phyloP scores from a whole-genome alignment of 1,139 yeast genomes.

The Candida sanyaensis region DNA sequence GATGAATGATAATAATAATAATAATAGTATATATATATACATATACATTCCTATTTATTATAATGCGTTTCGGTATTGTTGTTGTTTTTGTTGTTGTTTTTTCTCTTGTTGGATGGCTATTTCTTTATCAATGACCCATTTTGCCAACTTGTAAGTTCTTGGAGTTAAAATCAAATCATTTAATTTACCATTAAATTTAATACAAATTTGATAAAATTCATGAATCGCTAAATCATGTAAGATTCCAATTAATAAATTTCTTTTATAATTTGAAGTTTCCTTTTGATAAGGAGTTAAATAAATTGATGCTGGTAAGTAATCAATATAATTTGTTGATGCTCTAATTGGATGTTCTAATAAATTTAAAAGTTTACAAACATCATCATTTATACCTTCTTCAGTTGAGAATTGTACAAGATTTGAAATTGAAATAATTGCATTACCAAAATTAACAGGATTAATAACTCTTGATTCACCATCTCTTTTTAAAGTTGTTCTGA shows the following conservation, averaged over 20 bases:
- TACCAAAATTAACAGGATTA: slow-evolving; percentile 60
- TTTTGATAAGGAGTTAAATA: slow-evolving; percentile 36
- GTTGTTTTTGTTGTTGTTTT: background rate
- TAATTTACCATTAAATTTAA: slow-evolving; percentile 60
- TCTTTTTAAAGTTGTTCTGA: slow-evolving; percentile 49
- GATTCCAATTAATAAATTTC: slow-evolving; percentile 47
- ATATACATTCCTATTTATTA: background rate
- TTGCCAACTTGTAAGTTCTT: slow-evolving; percentile 65
- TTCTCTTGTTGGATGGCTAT: slow-evolving; percentile 46
- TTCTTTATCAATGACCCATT: slow-evolving; percentile 72
- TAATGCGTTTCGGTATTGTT: background rate
- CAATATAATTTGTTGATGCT: slow-evolving; percentile 39
- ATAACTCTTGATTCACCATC: slow-evolving; percentile 63
- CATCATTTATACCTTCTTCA: slow-evolving; percentile 61
- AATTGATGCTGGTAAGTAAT: slow-evolving; percentile 46
- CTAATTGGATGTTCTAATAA: slow-evolving; percentile 60
- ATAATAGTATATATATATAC: background rate
- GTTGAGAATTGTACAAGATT: slow-evolving; percentile 60
- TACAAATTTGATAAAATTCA: slow-evolving; percentile 64
- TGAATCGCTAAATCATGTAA: slow-evolving; percentile 64
- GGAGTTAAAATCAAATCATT: slow-evolving; percentile 65
- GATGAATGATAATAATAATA: slow-evolving; percentile 1
- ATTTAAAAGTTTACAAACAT: slow-evolving; percentile 58
- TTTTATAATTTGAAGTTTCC: slow-evolving; percentile 20
- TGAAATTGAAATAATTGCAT: slow-evolving; percentile 63